These are phyloP conservation scores for Termitomyces sp. DNA, from an alignment of 768 basidiomycete species.

Conservation along the genomic window DNA sequence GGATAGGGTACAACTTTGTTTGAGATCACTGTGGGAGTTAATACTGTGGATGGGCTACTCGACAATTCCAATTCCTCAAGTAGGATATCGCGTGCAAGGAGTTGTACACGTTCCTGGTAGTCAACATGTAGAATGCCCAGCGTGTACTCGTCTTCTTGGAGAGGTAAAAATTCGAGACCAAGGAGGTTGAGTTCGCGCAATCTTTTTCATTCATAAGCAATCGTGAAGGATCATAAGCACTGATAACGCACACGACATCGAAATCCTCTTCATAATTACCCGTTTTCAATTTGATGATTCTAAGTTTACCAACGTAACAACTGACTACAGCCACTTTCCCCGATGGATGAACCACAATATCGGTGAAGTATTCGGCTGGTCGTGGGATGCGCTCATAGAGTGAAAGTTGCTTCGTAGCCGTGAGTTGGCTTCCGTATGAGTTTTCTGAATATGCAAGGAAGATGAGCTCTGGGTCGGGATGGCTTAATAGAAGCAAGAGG, in stretches of 20 bases:
- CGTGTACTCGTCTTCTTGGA: slow-evolving; percentile 35
- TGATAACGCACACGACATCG: slow-evolving; percentile 54
- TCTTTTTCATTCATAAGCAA: slow-evolving; percentile 26
- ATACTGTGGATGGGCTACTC: slow-evolving; percentile 35
- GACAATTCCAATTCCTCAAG: slow-evolving; percentile 48
- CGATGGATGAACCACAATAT: slow-evolving; percentile 60
- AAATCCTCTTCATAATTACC: slow-evolving; percentile 53
- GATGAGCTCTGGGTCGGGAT: slow-evolving; percentile 70
- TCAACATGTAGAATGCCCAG: slow-evolving; percentile 70
- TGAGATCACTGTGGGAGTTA: slow-evolving; percentile 52
- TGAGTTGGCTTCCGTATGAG: slow-evolving; percentile 28
- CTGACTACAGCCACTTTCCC: slow-evolving; percentile 58
- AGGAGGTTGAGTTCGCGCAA: slow-evolving; percentile 66
- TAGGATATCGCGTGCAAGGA: slow-evolving; percentile 54
- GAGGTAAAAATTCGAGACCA: slow-evolving; percentile 56
- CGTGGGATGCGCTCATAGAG: slow-evolving; percentile 56
- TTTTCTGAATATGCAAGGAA: slow-evolving; percentile 49
- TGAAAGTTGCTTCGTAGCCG: slow-evolving; percentile 38
- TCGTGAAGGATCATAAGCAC: neutral
- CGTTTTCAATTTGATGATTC: slow-evolving; percentile 50
- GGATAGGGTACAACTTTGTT: slow-evolving; percentile 40
- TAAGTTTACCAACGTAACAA: slow-evolving; percentile 69
- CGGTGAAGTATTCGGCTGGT: slow-evolving; percentile 66
- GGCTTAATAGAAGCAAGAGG: slow-evolving; percentile 66
- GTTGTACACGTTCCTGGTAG: slow-evolving; percentile 54